Evolutionary conservation across 1,284 basidiomycete species (phyloP).

Genomic region (Golubevia sp.): DNA sequence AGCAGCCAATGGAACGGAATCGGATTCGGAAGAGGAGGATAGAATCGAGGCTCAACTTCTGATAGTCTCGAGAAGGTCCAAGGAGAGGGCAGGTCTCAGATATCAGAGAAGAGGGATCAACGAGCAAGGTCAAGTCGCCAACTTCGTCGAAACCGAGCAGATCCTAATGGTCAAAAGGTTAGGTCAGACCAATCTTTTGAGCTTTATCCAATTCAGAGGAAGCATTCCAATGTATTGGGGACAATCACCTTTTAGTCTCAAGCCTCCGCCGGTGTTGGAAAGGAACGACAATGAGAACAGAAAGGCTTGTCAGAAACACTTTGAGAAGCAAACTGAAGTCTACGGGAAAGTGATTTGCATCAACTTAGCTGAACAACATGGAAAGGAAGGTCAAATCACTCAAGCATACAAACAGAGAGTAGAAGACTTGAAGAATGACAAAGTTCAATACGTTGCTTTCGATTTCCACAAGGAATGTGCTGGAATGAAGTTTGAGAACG

Average conservation of each 20-base stretch:
- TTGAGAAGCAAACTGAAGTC: conserved; percentile 70
- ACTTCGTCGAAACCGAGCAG: conserved; percentile 68
- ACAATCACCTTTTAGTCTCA: conserved; percentile 74
- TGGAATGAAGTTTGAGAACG: conserved; percentile 93
- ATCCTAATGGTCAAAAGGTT: conserved; percentile 69
- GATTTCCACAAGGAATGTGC: conserved; percentile 89
- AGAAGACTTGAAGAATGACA: conserved; percentile 65
- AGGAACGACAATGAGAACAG: conserved; percentile 75
- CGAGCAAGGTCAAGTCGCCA: conserved; percentile 66
- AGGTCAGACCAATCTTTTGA: conserved; percentile 65
- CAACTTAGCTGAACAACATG: conserved; percentile 86
- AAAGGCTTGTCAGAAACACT: conserved; percentile 75
- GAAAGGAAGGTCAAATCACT: conserved; percentile 82
- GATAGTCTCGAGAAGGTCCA: conserved; percentile 65
- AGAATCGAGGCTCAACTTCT: conserved; percentile 38
- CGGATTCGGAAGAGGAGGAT: neutral
- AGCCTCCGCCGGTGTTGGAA: conserved; percentile 83
- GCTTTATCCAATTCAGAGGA: conserved; percentile 84
- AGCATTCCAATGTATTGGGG: conserved; percentile 91
- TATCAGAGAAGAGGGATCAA: conserved; percentile 67
- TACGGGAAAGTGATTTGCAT: conserved; percentile 65
- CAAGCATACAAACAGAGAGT: conserved; percentile 76
- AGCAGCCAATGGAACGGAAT: neutral
- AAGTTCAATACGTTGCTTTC: conserved; percentile 74
- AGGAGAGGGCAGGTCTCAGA: conserved; percentile 66